Evolutionary conservation across 2,329 filamentous ascomycete species (phyloP), one percentile per base, ranked within the genome.

Genomic region (Fusarium pseudoanthophilum): DNA sequence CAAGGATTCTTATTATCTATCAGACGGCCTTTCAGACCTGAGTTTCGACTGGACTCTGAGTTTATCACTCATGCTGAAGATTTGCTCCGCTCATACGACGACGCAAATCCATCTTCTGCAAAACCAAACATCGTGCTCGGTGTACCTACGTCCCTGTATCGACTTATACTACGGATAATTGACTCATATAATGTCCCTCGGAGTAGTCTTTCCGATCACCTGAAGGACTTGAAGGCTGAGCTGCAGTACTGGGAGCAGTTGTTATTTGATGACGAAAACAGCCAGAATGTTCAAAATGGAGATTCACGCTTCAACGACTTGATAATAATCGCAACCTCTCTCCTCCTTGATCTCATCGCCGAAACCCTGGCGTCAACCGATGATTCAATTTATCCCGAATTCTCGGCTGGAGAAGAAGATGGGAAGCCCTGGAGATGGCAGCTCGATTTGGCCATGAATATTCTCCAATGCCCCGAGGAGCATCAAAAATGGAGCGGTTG

Each of bases 401-500:
- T 11, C 4, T 21, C 10, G 14, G 28, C 14, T 11, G 10, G 11
- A n/a, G 28, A 16, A 0, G 14, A 2, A 2, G 46, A n/a, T 49
- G 28, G 15, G 18, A 49, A 59, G 20, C 42, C 56, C 7, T 49
- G 56, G 42, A 30, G 46, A 24, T 60, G 46, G 58, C 36, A 53
- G 4, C 16, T 60, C n/a, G 28, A 40, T 21, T 13, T 60, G 5
- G 46, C 58, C 7, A 60, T 42, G 11, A 24, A 21, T 20, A 42
- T 55, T 11, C n/a, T 55, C 1, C 36, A 34, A 11, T 40, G 36
- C 11, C 58, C 46, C 4, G 13, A 60, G 4, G 58, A 53, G 32
- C 36, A 53, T 7, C 1, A 60, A 2, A 60, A 42, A 24, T 60
- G 46, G 46, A 53, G 58, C 4, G 4, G 48, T 21, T 60, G 46